phyloP scores from a whole-genome alignment of 148 eudicot genomes.

The Heliamphora exappendiculata region DNA sequence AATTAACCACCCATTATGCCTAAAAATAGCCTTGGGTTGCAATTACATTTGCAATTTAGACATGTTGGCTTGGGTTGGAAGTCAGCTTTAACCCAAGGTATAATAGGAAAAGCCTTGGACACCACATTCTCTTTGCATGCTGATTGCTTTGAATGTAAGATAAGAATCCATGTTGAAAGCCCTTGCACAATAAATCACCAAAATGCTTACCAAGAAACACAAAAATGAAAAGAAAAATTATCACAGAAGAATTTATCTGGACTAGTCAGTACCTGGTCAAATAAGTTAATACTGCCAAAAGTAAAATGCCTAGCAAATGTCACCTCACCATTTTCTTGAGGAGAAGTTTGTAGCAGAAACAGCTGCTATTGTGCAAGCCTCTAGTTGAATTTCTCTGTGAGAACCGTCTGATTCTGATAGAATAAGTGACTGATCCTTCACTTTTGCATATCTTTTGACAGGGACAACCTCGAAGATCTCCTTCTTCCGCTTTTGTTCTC shows the following conservation, averaged over 20 bases:
- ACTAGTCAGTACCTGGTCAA: background rate
- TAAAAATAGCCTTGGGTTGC: background rate
- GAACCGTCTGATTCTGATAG: slow-evolving; percentile 66
- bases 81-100: background rate
- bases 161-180: background rate
- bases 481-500: slow-evolving; percentile 46
- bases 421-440: slow-evolving; percentile 57
- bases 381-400: slow-evolving; percentile 43
- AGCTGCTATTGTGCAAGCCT: slow-evolving; percentile 64
- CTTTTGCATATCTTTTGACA: slow-evolving; percentile 55
- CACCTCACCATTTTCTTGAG: slow-evolving; percentile 74
- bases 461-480: slow-evolving; percentile 76
- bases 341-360: slow-evolving; percentile 74
- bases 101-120: background rate
- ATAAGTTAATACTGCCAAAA: background rate
- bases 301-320: slow-evolving; percentile 3
- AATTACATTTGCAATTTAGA: background rate
- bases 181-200: background rate
- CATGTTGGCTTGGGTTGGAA: background rate
- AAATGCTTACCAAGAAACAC: background rate
- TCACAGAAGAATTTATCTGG: background rate
- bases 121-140: background rate
- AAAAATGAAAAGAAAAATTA: background rate
- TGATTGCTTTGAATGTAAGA: background rate
- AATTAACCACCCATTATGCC: background rate